phyloP scores from a whole-genome alignment of 768 basidiomycete species.

The Hypholoma sublateritium region DNA sequence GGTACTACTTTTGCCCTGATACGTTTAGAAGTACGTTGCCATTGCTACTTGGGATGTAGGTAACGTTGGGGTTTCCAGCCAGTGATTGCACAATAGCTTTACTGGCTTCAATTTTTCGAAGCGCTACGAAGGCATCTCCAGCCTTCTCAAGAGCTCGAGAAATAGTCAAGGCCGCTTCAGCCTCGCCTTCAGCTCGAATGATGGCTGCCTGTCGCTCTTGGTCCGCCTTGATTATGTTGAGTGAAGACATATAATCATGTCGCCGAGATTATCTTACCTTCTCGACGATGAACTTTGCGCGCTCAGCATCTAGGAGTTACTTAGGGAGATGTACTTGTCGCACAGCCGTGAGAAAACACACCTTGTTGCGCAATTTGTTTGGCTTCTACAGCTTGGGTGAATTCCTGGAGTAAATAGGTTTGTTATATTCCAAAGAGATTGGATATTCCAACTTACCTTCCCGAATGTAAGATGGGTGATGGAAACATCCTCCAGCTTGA shows the following conservation, averaged over 20 bases:
- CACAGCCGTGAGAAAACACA: constrained; percentile 26
- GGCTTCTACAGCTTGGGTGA: constrained; percentile 98
- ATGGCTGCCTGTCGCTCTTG: constrained; percentile 99
- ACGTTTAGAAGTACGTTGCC: constrained; percentile 85
- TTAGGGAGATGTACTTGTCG: constrained; percentile 5
- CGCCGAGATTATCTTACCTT: constrained; percentile 53
- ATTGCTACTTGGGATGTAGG: constrained; percentile 81
- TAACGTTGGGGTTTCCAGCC: constrained; percentile 77
- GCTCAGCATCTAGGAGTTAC: constrained; percentile 77
- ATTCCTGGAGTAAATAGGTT: constrained; percentile 54
- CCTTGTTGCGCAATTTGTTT: constrained; percentile 99
- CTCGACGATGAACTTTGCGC: constrained; percentile 99
- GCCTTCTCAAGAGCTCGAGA: constrained; percentile 89
- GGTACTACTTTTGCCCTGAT: constrained; percentile 50
- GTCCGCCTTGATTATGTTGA: constrained; percentile 66
- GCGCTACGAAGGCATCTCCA: constrained; percentile 92
- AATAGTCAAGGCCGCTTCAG: constrained; percentile 94
- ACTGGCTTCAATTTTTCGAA: constrained; percentile 96
- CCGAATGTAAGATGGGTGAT: constrained; percentile 91
- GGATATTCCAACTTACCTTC: constrained; percentile 47
- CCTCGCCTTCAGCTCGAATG: constrained; percentile 97
- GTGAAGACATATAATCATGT: constrained; percentile 4
- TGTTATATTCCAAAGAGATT: neutral
- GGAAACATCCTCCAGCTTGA: constrained; percentile 94
- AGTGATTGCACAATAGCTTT: constrained; percentile 94